Percentiles rank a stretch among this genome's conserved stretches.
phyloP scores from a whole-genome alignment of 257 asterid species.

The Solanum acaule region DNA sequence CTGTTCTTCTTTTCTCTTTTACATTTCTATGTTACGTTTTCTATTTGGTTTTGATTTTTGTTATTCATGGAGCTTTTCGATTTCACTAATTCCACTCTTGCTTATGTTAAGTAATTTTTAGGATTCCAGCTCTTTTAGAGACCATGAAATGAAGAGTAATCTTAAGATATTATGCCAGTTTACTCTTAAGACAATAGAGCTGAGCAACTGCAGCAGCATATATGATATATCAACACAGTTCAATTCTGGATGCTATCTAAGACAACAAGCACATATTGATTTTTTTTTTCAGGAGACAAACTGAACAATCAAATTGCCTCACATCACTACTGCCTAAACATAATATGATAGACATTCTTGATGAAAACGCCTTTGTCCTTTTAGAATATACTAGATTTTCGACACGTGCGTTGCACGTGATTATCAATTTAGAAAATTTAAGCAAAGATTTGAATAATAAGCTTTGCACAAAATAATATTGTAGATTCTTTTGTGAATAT shows the following conservation, averaged over 20 bases:
- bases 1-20: neutral
- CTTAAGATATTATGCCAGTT: neutral
- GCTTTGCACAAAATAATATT: too few relatives aligned
- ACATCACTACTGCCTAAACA: neutral
- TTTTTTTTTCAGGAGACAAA: neutral
- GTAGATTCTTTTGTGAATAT: too few relatives aligned
- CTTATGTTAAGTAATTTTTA: neutral
- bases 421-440: too few relatives aligned
- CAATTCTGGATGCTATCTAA: neutral
- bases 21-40: neutral
- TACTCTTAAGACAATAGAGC: neutral
- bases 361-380: neutral
- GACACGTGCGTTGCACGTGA: too few relatives aligned
- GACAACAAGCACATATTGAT: neutral
- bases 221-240: neutral
- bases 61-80: neutral
- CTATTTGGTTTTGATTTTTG: neutral
- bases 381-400: too few relatives aligned
- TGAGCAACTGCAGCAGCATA: neutral
- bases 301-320: neutral
- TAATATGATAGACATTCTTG: neutral
- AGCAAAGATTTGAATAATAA: too few relatives aligned
- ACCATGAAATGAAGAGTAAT: neutral
- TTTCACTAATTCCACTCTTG: neutral
- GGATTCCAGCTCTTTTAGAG: neutral